Evolutionary conservation across 805 yeast species (phyloP).

Genomic region (Ogataea parapolymorpha): DNA sequence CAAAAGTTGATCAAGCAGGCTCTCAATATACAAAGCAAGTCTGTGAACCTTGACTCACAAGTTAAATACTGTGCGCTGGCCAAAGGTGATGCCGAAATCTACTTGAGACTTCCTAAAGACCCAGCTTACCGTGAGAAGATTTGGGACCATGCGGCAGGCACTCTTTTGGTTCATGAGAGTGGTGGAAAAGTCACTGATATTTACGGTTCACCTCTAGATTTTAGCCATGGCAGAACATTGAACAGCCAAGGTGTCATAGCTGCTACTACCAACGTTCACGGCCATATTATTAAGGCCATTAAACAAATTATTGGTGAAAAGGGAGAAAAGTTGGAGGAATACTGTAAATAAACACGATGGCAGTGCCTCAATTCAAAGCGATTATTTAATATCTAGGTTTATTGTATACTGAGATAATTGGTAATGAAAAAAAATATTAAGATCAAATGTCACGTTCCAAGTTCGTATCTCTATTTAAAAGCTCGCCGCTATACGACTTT

Average conservation of each 20-base stretch:
- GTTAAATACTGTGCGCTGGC: constrained; percentile 93
- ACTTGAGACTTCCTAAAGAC: constrained; percentile 80
- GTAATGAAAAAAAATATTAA: background rate
- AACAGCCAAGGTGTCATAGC: constrained; percentile 93
- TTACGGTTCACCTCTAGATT: constrained; percentile 68
- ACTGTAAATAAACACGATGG: constrained; percentile 10
- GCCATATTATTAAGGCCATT: constrained; percentile 49
- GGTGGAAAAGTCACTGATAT: constrained; percentile 92
- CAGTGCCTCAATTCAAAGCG: no score
- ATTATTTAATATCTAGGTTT: no score
- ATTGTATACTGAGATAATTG: no score
- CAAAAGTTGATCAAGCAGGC: constrained; percentile 69
- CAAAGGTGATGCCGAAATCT: constrained; percentile 88
- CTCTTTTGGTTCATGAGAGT: constrained; percentile 78
- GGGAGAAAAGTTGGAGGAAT: constrained; percentile 31
- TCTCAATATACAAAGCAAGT: constrained; percentile 54
- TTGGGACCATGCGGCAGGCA: constrained; percentile 99
- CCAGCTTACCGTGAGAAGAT: constrained; percentile 83
- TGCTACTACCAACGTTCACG: constrained; percentile 49
- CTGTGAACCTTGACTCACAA: constrained; percentile 87
- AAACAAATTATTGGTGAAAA: constrained; percentile 33
- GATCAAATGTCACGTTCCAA: constrained; percentile 12
- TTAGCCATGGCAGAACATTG: constrained; percentile 81
- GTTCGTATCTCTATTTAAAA: constrained; percentile 33
- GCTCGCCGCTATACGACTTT: constrained; percentile 73